These are phyloP conservation scores for Candida insectalens DNA, from an alignment of 805 yeast species.

Conservation along the genomic window DNA sequence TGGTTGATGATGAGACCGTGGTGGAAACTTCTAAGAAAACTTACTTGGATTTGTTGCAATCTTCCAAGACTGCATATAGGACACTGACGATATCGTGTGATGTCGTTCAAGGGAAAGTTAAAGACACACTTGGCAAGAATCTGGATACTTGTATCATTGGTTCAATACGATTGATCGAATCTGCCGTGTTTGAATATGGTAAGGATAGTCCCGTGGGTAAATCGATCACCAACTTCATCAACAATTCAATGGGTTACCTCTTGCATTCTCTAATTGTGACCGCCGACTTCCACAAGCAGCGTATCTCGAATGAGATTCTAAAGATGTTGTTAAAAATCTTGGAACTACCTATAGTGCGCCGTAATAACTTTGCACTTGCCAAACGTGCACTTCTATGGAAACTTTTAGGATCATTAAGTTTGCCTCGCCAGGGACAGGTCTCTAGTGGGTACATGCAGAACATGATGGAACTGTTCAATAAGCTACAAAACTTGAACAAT, in stretches of 20 bases:
- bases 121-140: slow-evolving; percentile 3
- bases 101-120: slow-evolving; percentile 8
- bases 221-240: slow-evolving; percentile 9
- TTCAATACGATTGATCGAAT: slow-evolving; percentile 11
- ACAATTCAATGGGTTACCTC: slow-evolving; percentile 9
- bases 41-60: slow-evolving; percentile 7
- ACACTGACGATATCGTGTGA: slow-evolving; percentile 12
- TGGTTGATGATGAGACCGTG: slow-evolving; percentile 6
- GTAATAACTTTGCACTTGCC: slow-evolving; percentile 1
- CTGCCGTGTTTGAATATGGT: slow-evolving; percentile 7
- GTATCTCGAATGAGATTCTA: slow-evolving; percentile 8
- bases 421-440: slow-evolving; percentile 2
- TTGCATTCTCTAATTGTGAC: slow-evolving; percentile 8
- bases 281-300: slow-evolving; percentile 4
- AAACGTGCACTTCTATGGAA: slow-evolving; percentile 6
- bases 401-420: slow-evolving; percentile 3
- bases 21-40: slow-evolving; percentile 5
- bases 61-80: slow-evolving; percentile 4
- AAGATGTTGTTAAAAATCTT: slow-evolving; percentile 8
- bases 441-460: slow-evolving; percentile 2
- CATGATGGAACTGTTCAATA: slow-evolving; percentile 11
- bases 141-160: slow-evolving; percentile 11
- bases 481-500: slow-evolving; percentile 8
- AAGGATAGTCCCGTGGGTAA: slow-evolving; percentile 6
- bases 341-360: slow-evolving; percentile 4